These are phyloP conservation scores for Phaeosphaeriaceae sp. DNA, from an alignment of 2,329 filamentous ascomycete genomes.

Conservation along the genomic window DNA sequence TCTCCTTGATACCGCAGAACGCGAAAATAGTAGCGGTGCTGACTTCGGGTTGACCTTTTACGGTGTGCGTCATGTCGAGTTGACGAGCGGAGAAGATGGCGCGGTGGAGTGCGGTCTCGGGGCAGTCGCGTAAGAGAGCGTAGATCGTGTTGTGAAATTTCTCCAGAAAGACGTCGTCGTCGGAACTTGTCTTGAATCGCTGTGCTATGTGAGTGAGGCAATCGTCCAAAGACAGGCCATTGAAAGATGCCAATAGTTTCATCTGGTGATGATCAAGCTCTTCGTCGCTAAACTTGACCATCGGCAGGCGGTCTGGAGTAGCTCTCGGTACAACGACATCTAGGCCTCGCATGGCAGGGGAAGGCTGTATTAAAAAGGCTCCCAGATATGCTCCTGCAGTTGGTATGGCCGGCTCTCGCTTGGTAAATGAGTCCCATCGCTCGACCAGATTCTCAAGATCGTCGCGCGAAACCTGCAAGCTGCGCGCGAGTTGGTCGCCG, in stretches of 20 bases:
- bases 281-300: conserved; percentile 49
- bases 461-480: conserved; percentile 73
- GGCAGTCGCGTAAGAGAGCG: conserved; percentile 44
- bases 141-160: conserved; percentile 46
- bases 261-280: conserved; percentile 33
- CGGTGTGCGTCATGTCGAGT: conserved; percentile 40
- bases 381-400: conserved; percentile 48
- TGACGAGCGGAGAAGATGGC: conserved; percentile 54
- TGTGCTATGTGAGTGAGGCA: conserved; percentile 44
- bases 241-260: conserved; percentile 29
- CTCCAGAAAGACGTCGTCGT: conserved; percentile 35
- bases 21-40: conserved; percentile 50
- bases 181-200: conserved; percentile 12
- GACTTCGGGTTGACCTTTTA: conserved; percentile 29
- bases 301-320: conserved; percentile 53
- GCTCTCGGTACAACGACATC: conserved; percentile 54
- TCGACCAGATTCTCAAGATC: conserved; percentile 68
- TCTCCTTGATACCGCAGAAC: conserved; percentile 54
- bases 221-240: conserved; percentile 36
- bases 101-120: conserved; percentile 50
- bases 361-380: conserved; percentile 51
- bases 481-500: conserved; percentile 70
- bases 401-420: conserved; percentile 55
- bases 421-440: conserved; percentile 67
- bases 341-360: conserved; percentile 48